These are phyloP conservation scores for Trichoderma virens DNA, from an alignment of 495 filamentous ascomycete species.

Conservation along the genomic window DNA sequence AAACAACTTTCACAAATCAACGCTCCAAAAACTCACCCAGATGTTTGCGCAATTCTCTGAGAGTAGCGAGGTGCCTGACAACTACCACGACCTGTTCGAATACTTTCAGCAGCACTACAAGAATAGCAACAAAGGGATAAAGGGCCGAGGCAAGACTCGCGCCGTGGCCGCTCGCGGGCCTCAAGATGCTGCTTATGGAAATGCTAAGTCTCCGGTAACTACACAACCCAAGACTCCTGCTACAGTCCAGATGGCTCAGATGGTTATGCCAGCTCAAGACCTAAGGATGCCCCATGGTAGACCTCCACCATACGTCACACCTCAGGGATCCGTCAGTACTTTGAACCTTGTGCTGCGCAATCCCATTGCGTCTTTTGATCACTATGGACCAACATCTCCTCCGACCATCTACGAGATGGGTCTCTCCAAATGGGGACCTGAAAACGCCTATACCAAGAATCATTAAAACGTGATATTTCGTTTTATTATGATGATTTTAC, in stretches of 20 bases:
- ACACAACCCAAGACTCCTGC: not conserved
- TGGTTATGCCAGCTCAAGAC: not conserved
- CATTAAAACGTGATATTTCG: not conserved
- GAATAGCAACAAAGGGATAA: constrained; percentile 96
- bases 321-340: not conserved
- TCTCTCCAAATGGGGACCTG: not conserved
- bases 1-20: constrained; percentile 78
- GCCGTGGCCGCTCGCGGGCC: constrained; percentile 28
- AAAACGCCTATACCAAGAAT: not conserved
- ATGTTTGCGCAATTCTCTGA: constrained; percentile 63
- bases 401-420: not conserved
- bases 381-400: not conserved
- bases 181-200: not conserved
- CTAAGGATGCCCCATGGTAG: not conserved
- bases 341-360: not conserved
- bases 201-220: not conserved
- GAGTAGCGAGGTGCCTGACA: constrained; percentile 50
- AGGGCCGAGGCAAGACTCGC: constrained; percentile 83
- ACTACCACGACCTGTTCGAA: constrained; percentile 74
- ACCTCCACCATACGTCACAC: not conserved
- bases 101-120: constrained; percentile 87
- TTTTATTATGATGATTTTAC: no score
- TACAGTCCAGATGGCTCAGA: not conserved
- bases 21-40: constrained; percentile 61
- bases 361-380: not conserved